These are phyloP conservation scores for Prunus campanulata DNA, from an alignment of 306 rosid genomes.

Conservation along the genomic window DNA sequence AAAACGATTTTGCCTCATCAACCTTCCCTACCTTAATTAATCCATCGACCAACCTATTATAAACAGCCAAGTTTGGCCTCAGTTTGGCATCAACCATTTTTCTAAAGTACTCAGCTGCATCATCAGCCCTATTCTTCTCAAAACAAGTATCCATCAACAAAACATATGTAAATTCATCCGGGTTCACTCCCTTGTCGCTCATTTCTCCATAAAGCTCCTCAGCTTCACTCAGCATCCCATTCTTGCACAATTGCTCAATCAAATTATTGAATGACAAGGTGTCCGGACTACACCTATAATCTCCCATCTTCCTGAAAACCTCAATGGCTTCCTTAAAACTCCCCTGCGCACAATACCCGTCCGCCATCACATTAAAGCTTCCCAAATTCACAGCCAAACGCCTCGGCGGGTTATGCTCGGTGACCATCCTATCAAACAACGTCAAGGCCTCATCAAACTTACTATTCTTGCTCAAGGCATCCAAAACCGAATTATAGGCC, in stretches of 20 bases:
- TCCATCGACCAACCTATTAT: constrained; percentile 74
- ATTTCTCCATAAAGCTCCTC: constrained; percentile 79
- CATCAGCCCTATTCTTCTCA: constrained; percentile 70
- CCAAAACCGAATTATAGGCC: constrained; percentile 76
- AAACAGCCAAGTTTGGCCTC: constrained; percentile 86
- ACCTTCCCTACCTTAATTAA: constrained; percentile 75
- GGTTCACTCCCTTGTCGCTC: constrained; percentile 71
- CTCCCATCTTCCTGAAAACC: constrained; percentile 80
- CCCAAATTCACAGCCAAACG: constrained; percentile 71
- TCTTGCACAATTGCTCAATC: constrained; percentile 80
- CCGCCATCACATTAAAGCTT: constrained; percentile 84
- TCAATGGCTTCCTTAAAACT: constrained; percentile 71
- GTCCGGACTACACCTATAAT: constrained; percentile 73
- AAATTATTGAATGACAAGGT: constrained; percentile 77
- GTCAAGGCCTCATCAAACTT: constrained; percentile 69
- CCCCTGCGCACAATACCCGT: constrained; percentile 70
- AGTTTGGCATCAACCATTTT: constrained; percentile 77
- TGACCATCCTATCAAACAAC: constrained; percentile 67
- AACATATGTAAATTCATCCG: constrained; percentile 80
- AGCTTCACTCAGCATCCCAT: constrained; percentile 60
- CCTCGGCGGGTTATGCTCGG: constrained; percentile 62
- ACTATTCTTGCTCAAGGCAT: constrained; percentile 75
- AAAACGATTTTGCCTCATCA: constrained; percentile 73
- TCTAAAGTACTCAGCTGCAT: constrained; percentile 77
- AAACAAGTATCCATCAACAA: constrained; percentile 93